Base-by-base conservation (phyloP, 1,284 basidiomycete genomes). In the Tilletia horrida region DNA sequence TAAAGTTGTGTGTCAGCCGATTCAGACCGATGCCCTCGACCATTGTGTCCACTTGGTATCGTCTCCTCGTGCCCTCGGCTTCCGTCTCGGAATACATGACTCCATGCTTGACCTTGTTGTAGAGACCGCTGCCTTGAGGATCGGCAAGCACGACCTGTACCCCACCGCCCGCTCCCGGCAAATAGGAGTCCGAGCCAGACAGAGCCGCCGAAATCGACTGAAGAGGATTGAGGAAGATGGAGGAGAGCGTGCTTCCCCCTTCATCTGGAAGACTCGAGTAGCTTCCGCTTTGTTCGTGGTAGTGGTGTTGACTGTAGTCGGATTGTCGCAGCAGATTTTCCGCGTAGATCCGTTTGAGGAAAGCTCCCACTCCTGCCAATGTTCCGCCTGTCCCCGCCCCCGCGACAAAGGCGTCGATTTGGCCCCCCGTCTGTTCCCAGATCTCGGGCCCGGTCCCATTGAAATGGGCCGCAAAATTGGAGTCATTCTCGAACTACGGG, bases 371-470 rank as follows among this genome's bases (percentile, higher is more conserved):
- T 0, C 95, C 96, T 0, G 92, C 89, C 45, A 99, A 87, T 0
- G 95, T 97, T 2, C 96, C 96, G 4, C 96, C 96, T 0, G 95
- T 98, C 86, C 92, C 93, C 69, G 94, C 93, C 1, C 96, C 96
- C n/a, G 90, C 88, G 31, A 99, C 90, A 78, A 97, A 97, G 2
- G 90, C 93, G 76, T 91, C 87, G 1, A 97, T 74, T 25, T 84
- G 83, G 0, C 93, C 93, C 72, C 88, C 89, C 0, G 92, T 93
- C 80, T 98, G 96, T 63, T 89, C 85, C 89, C 93, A 93, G 47
- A 98, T 93, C 83, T 99, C 96, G 0, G 93, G 93, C 0, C 92
- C 96, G 0, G 95, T 98, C 0, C 91, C 91, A 44, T 88, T 83
- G 76, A 88, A 92, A 81, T 98, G 96, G 0, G 95, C 93, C 69